These are phyloP conservation scores for Polyporus tsugae DNA, from an alignment of 1,284 basidiomycete species.

Conservation along the genomic window DNA sequence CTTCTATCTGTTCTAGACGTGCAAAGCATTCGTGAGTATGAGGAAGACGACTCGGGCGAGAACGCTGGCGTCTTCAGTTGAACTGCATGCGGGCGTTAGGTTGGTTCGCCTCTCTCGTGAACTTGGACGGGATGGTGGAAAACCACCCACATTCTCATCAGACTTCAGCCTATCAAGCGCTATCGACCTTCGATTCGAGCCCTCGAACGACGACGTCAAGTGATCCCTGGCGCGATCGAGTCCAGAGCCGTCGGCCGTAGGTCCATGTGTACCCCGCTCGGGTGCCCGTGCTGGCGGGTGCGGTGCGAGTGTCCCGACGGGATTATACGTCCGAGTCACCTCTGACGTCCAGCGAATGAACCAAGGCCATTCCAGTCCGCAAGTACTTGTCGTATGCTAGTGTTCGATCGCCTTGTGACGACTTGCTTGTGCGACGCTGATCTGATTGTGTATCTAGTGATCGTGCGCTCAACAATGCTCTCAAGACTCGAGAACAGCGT, in stretches of 20 bases:
- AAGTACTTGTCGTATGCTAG: too few relatives aligned
- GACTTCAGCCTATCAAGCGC: neutral
- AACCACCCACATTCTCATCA: neutral
- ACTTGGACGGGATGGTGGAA: neutral
- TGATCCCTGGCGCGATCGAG: neutral
- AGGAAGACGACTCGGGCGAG: neutral
- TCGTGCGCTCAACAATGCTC: neutral
- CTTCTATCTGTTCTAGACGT: neutral
- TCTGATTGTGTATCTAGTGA: neutral
- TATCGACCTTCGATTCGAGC: neutral
- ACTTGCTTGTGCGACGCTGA: neutral
- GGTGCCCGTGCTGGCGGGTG: neutral
- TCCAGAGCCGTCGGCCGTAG: constrained; percentile 12
- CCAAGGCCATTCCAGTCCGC: too few relatives aligned
- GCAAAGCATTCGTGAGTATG: neutral
- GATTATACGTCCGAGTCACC: neutral
- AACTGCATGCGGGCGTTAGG: neutral
- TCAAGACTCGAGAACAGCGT: neutral
- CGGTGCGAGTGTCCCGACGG: neutral
- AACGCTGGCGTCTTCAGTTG: neutral
- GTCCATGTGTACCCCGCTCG: constrained; percentile 30
- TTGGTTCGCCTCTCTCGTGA: neutral
- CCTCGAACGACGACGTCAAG: neutral
- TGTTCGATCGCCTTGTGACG: too few relatives aligned
- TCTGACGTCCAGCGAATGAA: too few relatives aligned